Conservation (phyloP, 768 basidiomycete species). For the Gautieria morchelliformis region DNA sequence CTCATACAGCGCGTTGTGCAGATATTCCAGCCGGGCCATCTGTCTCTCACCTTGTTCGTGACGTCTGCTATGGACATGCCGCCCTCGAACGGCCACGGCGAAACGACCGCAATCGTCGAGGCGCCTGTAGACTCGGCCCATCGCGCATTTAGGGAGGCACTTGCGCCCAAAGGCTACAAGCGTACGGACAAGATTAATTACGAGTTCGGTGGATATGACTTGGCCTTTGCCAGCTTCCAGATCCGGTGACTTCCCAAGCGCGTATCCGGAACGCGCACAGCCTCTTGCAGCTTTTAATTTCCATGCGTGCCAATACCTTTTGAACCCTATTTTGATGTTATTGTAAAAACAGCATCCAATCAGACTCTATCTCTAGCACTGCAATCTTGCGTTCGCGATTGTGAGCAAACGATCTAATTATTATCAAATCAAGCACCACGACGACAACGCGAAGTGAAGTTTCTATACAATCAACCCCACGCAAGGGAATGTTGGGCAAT, state of each 20-base stretch:
- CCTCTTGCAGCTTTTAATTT: too few relatives aligned
- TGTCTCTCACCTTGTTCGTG: conserved; percentile 87
- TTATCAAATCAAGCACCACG: not conserved
- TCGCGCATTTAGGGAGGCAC: conserved; percentile 60
- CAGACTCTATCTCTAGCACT: too few relatives aligned
- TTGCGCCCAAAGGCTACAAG: conserved; percentile 46
- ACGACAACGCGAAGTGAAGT: not conserved
- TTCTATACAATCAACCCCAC: not conserved
- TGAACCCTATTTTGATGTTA: too few relatives aligned
- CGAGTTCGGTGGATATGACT: conserved; percentile 87
- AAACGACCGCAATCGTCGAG: conserved; percentile 14
- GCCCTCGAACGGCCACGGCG: not conserved
- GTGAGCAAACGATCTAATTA: too few relatives aligned
- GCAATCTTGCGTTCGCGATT: too few relatives aligned
- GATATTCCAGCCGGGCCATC: conserved; percentile 84
- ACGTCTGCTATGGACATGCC: conserved; percentile 45
- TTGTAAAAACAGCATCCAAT: too few relatives aligned
- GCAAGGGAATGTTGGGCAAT: not conserved
- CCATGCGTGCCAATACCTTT: too few relatives aligned
- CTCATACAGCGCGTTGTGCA: conserved; percentile 81
- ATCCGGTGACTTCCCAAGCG: conserved; percentile 21
- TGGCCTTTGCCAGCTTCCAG: conserved; percentile 86
- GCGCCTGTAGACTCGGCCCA: conserved; percentile 55
- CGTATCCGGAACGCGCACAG: too few relatives aligned
- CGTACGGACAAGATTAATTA: conserved; percentile 97